phyloP scores from a whole-genome alignment of 352 stramenopile genomes.

The Elongisporangium senticosum region DNA sequence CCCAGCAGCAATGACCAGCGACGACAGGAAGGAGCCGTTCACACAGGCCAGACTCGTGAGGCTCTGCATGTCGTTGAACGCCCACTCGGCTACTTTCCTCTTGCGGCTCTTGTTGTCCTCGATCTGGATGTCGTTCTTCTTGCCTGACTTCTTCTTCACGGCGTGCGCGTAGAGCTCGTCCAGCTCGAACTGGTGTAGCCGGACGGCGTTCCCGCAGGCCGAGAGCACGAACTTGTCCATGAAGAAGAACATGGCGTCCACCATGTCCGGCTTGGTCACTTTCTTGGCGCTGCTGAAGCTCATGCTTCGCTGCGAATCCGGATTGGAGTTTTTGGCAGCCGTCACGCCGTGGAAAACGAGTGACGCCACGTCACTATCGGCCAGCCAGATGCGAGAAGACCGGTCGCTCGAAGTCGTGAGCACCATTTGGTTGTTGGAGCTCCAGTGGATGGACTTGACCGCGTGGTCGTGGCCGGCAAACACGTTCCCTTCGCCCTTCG shows the following conservation, averaged over 20 bases:
- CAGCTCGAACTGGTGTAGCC: constrained; percentile 73
- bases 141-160: constrained; percentile 30
- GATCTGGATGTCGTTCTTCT: constrained; percentile 24
- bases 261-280: constrained; percentile 39
- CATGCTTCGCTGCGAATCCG: neutral
- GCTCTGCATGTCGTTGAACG: constrained; percentile 55
- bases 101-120: constrained; percentile 64
- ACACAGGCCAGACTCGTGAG: constrained; percentile 67
- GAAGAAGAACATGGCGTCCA: constrained; percentile 79
- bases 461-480: constrained; percentile 65
- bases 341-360: constrained; percentile 48
- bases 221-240: constrained; percentile 86
- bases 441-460: constrained; percentile 65
- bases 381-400: constrained; percentile 63
- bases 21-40: constrained; percentile 79
- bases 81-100: constrained; percentile 58
- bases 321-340: neutral
- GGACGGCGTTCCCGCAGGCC: constrained; percentile 51
- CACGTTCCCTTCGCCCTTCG: constrained; percentile 59
- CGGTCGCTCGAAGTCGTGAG: constrained; percentile 66
- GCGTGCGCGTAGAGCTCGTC: constrained; percentile 46
- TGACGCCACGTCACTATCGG: constrained; percentile 51
- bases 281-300: constrained; percentile 44
- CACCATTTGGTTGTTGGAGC: constrained; percentile 63
- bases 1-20: constrained; percentile 59